Evolutionary conservation across 2,329 filamentous ascomycete genomes (phyloP).

Genomic region (Aspergillus sp.): DNA sequence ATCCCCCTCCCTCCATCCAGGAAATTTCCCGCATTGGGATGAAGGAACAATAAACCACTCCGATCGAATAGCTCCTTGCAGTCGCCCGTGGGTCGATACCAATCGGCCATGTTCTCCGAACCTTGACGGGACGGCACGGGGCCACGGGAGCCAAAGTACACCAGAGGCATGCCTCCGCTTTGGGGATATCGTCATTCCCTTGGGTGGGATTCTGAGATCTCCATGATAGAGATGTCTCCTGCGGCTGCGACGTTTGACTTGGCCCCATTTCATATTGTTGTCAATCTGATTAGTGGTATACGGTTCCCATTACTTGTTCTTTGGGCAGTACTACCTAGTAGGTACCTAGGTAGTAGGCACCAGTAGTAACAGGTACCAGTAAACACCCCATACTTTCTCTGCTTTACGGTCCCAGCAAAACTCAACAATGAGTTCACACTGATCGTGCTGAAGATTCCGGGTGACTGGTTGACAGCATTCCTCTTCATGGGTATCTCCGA

Average conservation of each 20-base stretch:
- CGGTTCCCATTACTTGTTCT: neutral
- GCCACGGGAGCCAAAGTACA: slow-evolving; percentile 16
- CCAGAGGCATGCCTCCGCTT: neutral
- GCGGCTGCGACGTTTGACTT: no score
- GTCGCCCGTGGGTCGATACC: slow-evolving; percentile 24
- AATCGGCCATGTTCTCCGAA: slow-evolving; percentile 29
- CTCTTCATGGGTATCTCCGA: neutral
- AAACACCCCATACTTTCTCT: no score
- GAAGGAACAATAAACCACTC: neutral
- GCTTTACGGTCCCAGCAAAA: neutral
- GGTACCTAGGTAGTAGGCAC: no score
- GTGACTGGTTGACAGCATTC: slow-evolving; percentile 6
- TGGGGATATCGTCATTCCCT: neutral
- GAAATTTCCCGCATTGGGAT: neutral
- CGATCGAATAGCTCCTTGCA: slow-evolving; percentile 23
- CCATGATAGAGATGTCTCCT: no score
- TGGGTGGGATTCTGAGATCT: neutral
- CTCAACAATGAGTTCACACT: neutral
- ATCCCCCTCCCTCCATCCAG: neutral
- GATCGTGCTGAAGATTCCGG: neutral
- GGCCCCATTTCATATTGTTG: no score
- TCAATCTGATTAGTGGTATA: no score
- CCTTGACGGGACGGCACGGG: slow-evolving; percentile 39
- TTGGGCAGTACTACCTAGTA: neutral
- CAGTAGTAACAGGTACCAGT: no score